Base-by-base conservation (phyloP, 106 monocot species). In the Dendrobium chrysotoxum region DNA sequence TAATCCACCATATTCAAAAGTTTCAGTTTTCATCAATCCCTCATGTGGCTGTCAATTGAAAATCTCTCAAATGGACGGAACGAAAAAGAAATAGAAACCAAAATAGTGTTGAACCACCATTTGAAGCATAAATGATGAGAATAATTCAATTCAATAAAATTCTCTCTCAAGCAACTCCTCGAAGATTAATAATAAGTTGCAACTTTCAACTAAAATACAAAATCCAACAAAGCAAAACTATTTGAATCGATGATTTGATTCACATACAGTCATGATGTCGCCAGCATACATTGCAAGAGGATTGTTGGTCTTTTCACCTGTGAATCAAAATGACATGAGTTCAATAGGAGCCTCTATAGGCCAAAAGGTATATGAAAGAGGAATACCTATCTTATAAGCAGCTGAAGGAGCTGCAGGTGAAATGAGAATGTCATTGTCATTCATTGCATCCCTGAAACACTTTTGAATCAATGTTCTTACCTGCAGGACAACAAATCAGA, bases 271-370 rank as follows among this genome's bases (percentile, higher is more conserved):
- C 94, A 95, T 94, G 76, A 91, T 92, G 57, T 98, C 94, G 31
- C 97, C 94, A 16, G 97, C 97, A 85, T 94, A 95, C 97, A 98
- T 98, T 65, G 97, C 92, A 79, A 95, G 87, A 44, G 94, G 92
- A 91, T 98, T 91, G 67, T 91, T 91, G 50, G 79, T 88, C 81
- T 98, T 98, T 80, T 98, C 97, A 81, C 94, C 94, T 98, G 86
- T 54, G 82, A 88, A 79, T 57, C 64, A 81, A 38, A 28, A 31
- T 80, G 5, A 13, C 47, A 72, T 35, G 66, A 83, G 76, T 75
- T 31, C 40, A 81, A 78, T 26, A 12, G 13, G 30, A 76, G 54
- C 72, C 16, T 23, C 40, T 26, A 55, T 65, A 58, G 64, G 31
- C 18, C 53, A 71, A 10, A 11, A 45, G 53, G 77, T 74, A 64